These are phyloP conservation scores for Wickerhamiella allomyrinae DNA, from an alignment of 805 yeast genomes.

Conservation along the genomic window DNA sequence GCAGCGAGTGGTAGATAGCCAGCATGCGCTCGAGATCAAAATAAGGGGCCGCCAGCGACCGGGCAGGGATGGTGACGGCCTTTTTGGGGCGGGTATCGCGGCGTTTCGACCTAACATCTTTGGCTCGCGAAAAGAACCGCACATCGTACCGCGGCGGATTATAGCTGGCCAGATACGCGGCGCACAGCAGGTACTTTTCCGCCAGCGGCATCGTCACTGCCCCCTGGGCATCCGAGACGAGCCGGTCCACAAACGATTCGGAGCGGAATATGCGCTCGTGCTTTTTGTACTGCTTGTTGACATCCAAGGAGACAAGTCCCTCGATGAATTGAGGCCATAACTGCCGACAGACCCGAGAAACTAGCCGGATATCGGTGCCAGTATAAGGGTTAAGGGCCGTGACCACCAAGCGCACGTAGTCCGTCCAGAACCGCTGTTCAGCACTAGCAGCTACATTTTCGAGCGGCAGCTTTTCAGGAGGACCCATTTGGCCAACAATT, in stretches of 20 bases:
- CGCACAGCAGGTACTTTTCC: constrained; percentile 51
- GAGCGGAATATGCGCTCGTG: constrained; percentile 18
- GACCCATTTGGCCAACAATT: constrained; percentile 20
- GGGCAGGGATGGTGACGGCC: constrained; percentile 38
- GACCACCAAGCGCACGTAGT: constrained; percentile 30
- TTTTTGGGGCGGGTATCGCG: constrained; percentile 31
- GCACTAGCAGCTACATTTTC: constrained; percentile 3
- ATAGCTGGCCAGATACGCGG: constrained; percentile 74
- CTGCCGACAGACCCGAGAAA: constrained; percentile 16
- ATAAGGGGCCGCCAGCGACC: constrained; percentile 53
- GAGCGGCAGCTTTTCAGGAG: neutral
- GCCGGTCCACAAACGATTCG: constrained; percentile 9
- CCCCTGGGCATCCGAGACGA: constrained; percentile 2
- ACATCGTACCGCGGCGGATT: constrained; percentile 57
- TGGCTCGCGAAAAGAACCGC: constrained; percentile 51
- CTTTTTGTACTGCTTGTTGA: constrained; percentile 17
- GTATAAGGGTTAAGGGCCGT: constrained; percentile 32
- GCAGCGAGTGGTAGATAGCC: constrained; percentile 66
- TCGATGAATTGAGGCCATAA: constrained; percentile 25
- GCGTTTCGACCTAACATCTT: constrained; percentile 29
- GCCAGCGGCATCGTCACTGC: constrained; percentile 2
- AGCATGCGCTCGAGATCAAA: constrained; percentile 68
- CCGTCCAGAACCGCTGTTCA: constrained; percentile 26
- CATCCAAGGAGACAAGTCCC: constrained; percentile 11
- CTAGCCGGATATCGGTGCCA: constrained; percentile 29